A percentile compares a stretch with the other conserved stretches of the same genome.
Conservation (phyloP, 495 filamentous ascomycete genomes). For the Penicillium mononematosum region DNA sequence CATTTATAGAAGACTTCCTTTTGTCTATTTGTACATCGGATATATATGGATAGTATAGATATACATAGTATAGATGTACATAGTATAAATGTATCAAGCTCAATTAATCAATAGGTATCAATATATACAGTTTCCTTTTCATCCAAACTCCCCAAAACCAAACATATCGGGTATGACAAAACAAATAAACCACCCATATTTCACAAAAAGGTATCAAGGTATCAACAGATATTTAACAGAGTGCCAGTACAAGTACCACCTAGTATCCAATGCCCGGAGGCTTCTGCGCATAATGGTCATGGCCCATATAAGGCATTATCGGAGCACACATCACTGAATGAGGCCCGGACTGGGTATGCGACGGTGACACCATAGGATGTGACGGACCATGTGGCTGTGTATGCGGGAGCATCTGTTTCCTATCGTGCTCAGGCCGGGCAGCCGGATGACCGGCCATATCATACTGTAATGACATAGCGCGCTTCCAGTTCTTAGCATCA, state of each 20-base stretch:
- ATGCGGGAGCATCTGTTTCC: constrained; percentile 23
- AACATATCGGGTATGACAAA: constrained; percentile 22
- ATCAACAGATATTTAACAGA: constrained; percentile 18
- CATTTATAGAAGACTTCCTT: background rate
- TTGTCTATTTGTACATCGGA: background rate
- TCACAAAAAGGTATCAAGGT: constrained; percentile 14
- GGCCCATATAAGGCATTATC: constrained; percentile 30
- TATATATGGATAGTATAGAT: background rate
- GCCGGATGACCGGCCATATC: constrained; percentile 24
- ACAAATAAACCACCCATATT: constrained; percentile 21
- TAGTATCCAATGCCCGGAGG: constrained; percentile 30
- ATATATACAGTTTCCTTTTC: constrained; percentile 11
- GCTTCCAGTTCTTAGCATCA: constrained; percentile 36
- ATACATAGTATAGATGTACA: background rate
- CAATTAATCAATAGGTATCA: constrained; percentile 15
- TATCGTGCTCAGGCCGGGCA: constrained; percentile 28
- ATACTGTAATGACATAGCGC: constrained; percentile 35
- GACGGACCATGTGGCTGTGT: constrained; percentile 11
- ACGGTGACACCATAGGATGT: constrained; percentile 24
- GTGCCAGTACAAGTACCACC: background rate
- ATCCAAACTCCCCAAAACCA: constrained; percentile 9
- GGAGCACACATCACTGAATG: constrained; percentile 37
- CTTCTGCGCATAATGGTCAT: constrained; percentile 25
- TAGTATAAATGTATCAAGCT: background rate
- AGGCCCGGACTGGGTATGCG: constrained; percentile 25